Evolutionary conservation across 805 yeast genomes (phyloP).

Genomic region (Ogataea corticis): DNA sequence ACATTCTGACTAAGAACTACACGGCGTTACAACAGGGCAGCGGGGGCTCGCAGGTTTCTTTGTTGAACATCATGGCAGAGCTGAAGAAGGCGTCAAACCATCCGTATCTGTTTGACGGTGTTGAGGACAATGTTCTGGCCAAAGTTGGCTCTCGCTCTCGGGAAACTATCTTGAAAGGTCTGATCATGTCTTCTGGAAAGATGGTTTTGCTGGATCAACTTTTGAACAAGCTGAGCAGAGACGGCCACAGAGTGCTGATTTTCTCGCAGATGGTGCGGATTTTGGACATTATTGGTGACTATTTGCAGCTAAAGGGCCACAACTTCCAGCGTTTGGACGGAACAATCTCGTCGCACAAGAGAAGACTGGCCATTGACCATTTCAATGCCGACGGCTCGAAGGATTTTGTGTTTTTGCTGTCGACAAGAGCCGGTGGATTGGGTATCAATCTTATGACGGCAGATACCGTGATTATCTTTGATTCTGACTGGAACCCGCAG

Average conservation of each 20-base stretch:
- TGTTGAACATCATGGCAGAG: conserved; percentile 91
- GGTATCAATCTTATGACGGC: conserved; percentile 99
- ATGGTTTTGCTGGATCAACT: conserved; percentile 95
- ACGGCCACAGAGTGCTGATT: conserved; percentile 93
- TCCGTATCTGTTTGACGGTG: conserved; percentile 92
- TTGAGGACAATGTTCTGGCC: conserved; percentile 77
- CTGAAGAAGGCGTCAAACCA: conserved; percentile 96
- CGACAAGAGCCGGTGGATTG: conserved; percentile 98
- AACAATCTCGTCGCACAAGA: conserved; percentile 89
- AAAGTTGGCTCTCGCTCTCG: conserved; percentile 63
- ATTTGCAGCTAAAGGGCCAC: conserved; percentile 80
- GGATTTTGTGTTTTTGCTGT: conserved; percentile 85
- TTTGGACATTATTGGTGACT: conserved; percentile 93
- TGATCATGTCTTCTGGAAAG: conserved; percentile 97
- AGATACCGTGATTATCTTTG: conserved; percentile 96
- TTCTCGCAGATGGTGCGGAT: conserved; percentile 98
- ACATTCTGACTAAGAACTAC: conserved; percentile 89
- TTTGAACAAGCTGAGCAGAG: conserved; percentile 78
- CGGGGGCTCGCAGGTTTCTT: conserved; percentile 76
- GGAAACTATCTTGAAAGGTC: conserved; percentile 81
- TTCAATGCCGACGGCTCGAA: conserved; percentile 91
- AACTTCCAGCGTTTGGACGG: conserved; percentile 95
- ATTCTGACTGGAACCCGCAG: conserved; percentile 99
- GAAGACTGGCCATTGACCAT: conserved; percentile 94
- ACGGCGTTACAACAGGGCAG: conserved; percentile 86